Evolutionary conservation across 164 flowering plant genomes (phyloP).

Genomic region (Stephania cephalantha): DNA sequence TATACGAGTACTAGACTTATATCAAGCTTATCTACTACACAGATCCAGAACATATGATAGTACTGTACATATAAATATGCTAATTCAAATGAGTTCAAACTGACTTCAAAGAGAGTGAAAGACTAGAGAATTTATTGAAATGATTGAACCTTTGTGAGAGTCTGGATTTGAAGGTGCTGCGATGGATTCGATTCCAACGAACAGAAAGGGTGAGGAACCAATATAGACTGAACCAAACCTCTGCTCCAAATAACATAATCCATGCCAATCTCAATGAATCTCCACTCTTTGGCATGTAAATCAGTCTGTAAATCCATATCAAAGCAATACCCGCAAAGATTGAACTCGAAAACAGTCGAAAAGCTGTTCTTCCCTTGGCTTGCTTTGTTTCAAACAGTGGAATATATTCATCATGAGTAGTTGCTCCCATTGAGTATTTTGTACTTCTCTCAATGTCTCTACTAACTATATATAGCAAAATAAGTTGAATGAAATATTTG

Average conservation of each 20-base stretch:
- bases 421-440: background rate
- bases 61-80: background rate
- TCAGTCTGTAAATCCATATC: conserved; percentile 27
- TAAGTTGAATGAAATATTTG: too few relatives aligned
- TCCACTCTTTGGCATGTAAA: conserved; percentile 13
- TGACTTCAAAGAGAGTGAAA: background rate
- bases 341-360: conserved; percentile 17
- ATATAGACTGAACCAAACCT: conserved; percentile 37
- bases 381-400: conserved; percentile 28
- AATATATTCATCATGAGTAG: background rate
- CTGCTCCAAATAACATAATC: conserved; percentile 28
- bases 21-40: too few relatives aligned
- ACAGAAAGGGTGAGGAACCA: conserved; percentile 25
- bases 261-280: conserved; percentile 25
- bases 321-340: conserved; percentile 19
- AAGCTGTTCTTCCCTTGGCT: conserved; percentile 15
- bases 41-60: too few relatives aligned
- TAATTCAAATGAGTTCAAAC: background rate
- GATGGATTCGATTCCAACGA: conserved; percentile 30
- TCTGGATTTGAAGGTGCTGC: conserved; percentile 31
- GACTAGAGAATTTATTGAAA: background rate
- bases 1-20: too few relatives aligned
- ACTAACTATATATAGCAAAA: background rate
- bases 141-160: conserved; percentile 32
- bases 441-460: background rate